Base-by-base conservation (phyloP, 2,329 filamentous ascomycete species). In the Tolypocladium nubicola region DNA sequence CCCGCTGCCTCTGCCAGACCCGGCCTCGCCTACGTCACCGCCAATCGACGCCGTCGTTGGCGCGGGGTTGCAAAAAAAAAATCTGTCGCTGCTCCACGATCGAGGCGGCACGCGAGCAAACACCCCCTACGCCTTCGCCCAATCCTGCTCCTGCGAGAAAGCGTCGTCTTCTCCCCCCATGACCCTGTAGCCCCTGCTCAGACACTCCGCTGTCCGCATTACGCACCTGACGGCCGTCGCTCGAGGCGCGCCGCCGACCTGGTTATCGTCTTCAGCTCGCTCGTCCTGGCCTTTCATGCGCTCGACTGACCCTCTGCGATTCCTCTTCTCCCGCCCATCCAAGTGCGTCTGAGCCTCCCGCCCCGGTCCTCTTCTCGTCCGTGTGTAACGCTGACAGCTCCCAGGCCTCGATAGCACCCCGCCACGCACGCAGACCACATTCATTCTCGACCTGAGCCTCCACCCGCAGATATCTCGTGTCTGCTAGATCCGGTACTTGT, bases 241-340 rank as follows among this genome's bases (percentile, higher is more conserved):
- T 1, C 9, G 23, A 63, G 66, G 64, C 65, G 60, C 35, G 64
- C 52, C 59, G 59, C 60, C 55, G 56, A 64, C 63, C 63, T 56
- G 61, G 60, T 63, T 64, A 63, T 63, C 63, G 61, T 60, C 59
- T 58, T 60, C 52, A 57, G 52, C 59, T 54, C 52, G 40, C 52
- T 47, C 13, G n/a, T 38, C 13, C 60, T 66, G 68, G 71, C 77
- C 75, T 84, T 89, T 85, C 86, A 96, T 96, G 91, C 92, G 85
- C 88, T 87, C 83, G 75, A 88, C 87, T 78, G 89, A 95, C 76
- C 85, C 95, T 70, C 84, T 96, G 72, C 89, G 90, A 78, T 94
- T 95, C 79, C 85, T 96, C 68, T 95, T 90, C 72, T 94, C 70
- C 45, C 70, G 94, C 81, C 90, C 90, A 72, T 89, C 90, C 75